Evolutionary conservation across 192 early-diverging fungal genomes (phyloP).

Genomic region (Backusella liffmaniae): DNA sequence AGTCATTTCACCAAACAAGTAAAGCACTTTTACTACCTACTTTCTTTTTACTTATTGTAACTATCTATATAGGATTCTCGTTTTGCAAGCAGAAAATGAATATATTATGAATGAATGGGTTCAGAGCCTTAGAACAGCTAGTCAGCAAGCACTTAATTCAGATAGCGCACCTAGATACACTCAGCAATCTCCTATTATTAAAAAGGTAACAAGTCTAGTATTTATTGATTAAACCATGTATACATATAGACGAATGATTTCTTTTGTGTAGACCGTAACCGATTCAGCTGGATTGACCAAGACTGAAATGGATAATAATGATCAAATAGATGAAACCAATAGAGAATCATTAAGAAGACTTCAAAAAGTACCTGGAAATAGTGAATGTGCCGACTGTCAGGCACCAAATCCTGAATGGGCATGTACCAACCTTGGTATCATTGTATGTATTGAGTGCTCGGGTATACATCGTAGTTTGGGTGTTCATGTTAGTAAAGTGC

Average conservation of each 20-base stretch:
- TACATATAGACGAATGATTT: neutral
- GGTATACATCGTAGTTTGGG: conserved; percentile 91
- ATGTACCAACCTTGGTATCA: conserved; percentile 74
- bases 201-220: neutral
- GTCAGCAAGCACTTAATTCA: conserved; percentile 53
- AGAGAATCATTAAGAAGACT: conserved; percentile 40
- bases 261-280: neutral
- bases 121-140: conserved; percentile 59
- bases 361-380: conserved; percentile 51
- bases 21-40: neutral
- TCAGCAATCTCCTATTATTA: neutral
- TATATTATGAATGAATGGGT: conserved; percentile 77
- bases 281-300: conserved; percentile 7
- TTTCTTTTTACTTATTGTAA: neutral
- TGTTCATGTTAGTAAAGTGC: conserved; percentile 84
- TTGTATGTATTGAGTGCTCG: conserved; percentile 88
- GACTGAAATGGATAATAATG: conserved; percentile 8
- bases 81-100: conserved; percentile 74
- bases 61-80: conserved; percentile 49
- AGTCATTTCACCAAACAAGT: conserved; percentile 78
- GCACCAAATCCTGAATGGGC: conserved; percentile 79
- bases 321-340: conserved; percentile 31
- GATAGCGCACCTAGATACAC: conserved; percentile 41
- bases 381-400: conserved; percentile 55
- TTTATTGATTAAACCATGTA: neutral